Evolutionary conservation across 2,329 filamentous ascomycete species (phyloP).

Genomic region (Scorias spongiosa): DNA sequence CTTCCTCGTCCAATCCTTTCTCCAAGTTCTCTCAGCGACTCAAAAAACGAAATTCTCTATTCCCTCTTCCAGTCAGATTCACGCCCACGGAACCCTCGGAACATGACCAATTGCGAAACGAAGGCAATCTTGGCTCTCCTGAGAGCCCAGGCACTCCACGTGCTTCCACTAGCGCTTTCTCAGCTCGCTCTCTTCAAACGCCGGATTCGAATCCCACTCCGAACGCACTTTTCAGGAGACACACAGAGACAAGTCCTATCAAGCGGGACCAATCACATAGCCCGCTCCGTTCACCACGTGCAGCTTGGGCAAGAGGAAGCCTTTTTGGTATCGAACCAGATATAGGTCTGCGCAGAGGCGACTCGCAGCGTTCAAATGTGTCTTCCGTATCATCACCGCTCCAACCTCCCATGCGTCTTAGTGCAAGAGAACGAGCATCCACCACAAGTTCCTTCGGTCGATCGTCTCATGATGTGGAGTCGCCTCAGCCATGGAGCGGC

Average conservation of each 20-base stretch:
- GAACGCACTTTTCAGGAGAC: slow-evolving; percentile 9
- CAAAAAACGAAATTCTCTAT: slow-evolving; percentile 62
- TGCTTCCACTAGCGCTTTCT: slow-evolving; percentile 17
- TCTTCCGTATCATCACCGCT: slow-evolving; percentile 44
- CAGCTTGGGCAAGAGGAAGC: slow-evolving; percentile 34
- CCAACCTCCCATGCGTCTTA: slow-evolving; percentile 44
- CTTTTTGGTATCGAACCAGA: slow-evolving; percentile 32
- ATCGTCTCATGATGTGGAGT: slow-evolving; percentile 55
- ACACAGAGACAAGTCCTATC: slow-evolving; percentile 13
- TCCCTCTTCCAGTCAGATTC: slow-evolving; percentile 73
- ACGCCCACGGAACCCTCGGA: slow-evolving; percentile 26
- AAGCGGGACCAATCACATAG: slow-evolving; percentile 9
- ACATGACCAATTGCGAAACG: not conserved
- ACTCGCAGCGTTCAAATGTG: slow-evolving; percentile 48
- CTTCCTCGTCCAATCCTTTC: slow-evolving; percentile 41
- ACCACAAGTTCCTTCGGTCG: slow-evolving; percentile 74
- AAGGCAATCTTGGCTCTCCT: slow-evolving; percentile 6
- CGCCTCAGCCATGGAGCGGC: slow-evolving; percentile 41
- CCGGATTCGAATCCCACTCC: slow-evolving; percentile 8
- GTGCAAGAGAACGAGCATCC: slow-evolving; percentile 64
- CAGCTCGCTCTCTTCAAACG: slow-evolving; percentile 13
- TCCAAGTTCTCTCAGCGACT: slow-evolving; percentile 68
- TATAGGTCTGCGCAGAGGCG: slow-evolving; percentile 39
- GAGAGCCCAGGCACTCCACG: slow-evolving; percentile 21
- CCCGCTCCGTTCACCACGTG: slow-evolving; percentile 30